phyloP scores from a whole-genome alignment of 164 flowering plant species.

The Nymphaea thermarum region DNA sequence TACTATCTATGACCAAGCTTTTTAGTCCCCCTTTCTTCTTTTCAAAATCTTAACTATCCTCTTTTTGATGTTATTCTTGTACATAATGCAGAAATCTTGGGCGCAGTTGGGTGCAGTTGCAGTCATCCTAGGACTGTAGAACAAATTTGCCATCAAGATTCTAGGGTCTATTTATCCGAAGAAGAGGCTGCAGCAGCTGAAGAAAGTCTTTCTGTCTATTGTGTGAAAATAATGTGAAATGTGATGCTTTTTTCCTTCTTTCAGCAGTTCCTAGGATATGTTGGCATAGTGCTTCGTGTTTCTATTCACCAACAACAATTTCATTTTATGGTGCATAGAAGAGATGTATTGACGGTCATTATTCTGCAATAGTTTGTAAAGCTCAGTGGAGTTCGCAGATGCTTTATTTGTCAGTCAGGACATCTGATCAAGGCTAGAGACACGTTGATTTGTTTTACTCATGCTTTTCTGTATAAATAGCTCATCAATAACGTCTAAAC shows the following conservation, averaged over 20 bases:
- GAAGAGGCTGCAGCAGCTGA: conserved; percentile 84
- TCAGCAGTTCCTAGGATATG: background rate
- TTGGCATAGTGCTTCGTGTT: background rate
- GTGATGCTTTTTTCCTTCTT: background rate
- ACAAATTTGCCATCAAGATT: conserved; percentile 76
- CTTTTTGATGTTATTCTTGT: background rate
- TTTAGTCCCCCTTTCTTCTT: conserved; percentile 1
- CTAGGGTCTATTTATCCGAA: conserved; percentile 45
- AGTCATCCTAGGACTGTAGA: conserved; percentile 27
- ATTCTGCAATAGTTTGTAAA: too few species aligned
- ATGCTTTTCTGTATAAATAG: too few species aligned
- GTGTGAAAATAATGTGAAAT: too few species aligned
- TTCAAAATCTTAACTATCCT: conserved; percentile 4
- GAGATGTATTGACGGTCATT: too few species aligned
- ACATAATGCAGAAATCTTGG: conserved; percentile 21
- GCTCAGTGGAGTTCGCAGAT: too few species aligned
- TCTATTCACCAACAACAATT: background rate
- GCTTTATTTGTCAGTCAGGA: too few species aligned
- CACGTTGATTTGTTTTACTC: too few species aligned
- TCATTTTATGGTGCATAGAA: background rate
- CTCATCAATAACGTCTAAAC: too few species aligned
- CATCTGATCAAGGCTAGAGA: too few species aligned
- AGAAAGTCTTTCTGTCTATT: conserved; percentile 56
- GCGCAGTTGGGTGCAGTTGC: conserved; percentile 31
- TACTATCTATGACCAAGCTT: background rate